Base-by-base conservation (phyloP, 2,329 filamentous ascomycete genomes). In the Sclerotinia trifoliorum region DNA sequence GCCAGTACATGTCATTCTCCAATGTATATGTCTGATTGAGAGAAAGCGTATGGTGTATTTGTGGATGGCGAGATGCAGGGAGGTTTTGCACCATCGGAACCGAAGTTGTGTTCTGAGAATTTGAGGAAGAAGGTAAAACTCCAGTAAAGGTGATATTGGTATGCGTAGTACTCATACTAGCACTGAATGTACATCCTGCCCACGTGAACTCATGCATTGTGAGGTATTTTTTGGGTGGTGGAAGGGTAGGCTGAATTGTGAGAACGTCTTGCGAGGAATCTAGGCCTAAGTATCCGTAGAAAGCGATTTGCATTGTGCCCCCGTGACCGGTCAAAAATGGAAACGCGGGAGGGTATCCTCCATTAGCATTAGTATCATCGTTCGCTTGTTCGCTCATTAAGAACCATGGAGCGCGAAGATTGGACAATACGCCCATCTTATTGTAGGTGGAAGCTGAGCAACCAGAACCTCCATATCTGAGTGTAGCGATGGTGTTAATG, bases 271-370 rank as follows among this genome's bases (percentile, higher is more conserved):
- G 81, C 57, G 85, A 81, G 2, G 89, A 79, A 11, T 87, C 84
- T 2, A 90, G 80, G 1, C 89, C 89, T 1, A 91, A 83, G 73
- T 89, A 91, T 0, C 89, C 89, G 71, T 87, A 90, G 5, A 89
- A 80, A 1, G 83, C 83, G 15, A 90, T 85, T 75, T 90, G 88
- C 70, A 90, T 84, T n/a, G 87, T 84, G 56, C 89, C 89, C 21
- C 89, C 90, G 75, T 90, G 86, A 11, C 89, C 89, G 0, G 89
- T 92, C 44, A 91, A 78, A 80, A 92, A 92, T 0, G 89, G 89
- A 73, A 85, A 92, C 0, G 89, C 89, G 0, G 89, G 88, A 69
- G 90, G 87, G 0, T 86, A 88, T 46, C 86, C 87, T 24, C 88
- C 88, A 68, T 89, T 90, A 1, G 79, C 76, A 26, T 80, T 80